Percentiles rank a stretch among this genome's conserved stretches.
phyloP scores from a whole-genome alignment of 2,329 filamentous ascomycete species.

The Phialophora tarda region DNA sequence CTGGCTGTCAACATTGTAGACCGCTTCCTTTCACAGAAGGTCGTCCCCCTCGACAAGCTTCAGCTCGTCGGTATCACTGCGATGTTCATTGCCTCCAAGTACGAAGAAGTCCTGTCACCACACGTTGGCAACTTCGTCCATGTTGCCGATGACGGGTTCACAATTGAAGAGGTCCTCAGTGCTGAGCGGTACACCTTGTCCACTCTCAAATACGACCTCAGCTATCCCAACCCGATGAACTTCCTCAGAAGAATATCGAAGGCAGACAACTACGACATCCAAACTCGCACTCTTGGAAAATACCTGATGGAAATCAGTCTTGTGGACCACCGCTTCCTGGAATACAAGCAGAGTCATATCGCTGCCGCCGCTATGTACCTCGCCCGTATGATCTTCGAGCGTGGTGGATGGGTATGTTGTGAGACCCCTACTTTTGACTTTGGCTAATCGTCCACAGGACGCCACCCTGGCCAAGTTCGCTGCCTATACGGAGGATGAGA shows the following conservation, averaged over 20 bases:
- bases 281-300: slow-evolving; percentile 95
- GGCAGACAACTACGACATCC: slow-evolving; percentile 98
- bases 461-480: slow-evolving; percentile 86
- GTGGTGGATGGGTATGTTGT: slow-evolving; percentile 81
- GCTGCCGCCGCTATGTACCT: slow-evolving; percentile 95
- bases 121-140: slow-evolving; percentile 97
- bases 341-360: slow-evolving; percentile 84
- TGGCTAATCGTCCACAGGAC: slow-evolving; percentile 61
- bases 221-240: slow-evolving; percentile 99
- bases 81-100: slow-evolving; percentile 99
- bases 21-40: slow-evolving; percentile 92
- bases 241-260: slow-evolving; percentile 98
- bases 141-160: slow-evolving; percentile 95
- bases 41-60: slow-evolving; percentile 92
- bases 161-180: slow-evolving; percentile 90
- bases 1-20: slow-evolving; percentile 98
- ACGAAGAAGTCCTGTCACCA: slow-evolving; percentile 95
- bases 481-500: slow-evolving; percentile 90
- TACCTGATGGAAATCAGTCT: slow-evolving; percentile 97
- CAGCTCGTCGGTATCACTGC: slow-evolving; percentile 97
- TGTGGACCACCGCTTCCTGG: slow-evolving; percentile 91
- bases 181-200: slow-evolving; percentile 94
- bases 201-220: slow-evolving; percentile 93
- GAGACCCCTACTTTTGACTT: background rate
- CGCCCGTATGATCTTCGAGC: slow-evolving; percentile 84